Percentiles rank a stretch among this genome's conserved stretches.
These are phyloP conservation scores for Pythium rishiriense DNA, from an alignment of 352 stramenopile species.

Conservation along the genomic window DNA sequence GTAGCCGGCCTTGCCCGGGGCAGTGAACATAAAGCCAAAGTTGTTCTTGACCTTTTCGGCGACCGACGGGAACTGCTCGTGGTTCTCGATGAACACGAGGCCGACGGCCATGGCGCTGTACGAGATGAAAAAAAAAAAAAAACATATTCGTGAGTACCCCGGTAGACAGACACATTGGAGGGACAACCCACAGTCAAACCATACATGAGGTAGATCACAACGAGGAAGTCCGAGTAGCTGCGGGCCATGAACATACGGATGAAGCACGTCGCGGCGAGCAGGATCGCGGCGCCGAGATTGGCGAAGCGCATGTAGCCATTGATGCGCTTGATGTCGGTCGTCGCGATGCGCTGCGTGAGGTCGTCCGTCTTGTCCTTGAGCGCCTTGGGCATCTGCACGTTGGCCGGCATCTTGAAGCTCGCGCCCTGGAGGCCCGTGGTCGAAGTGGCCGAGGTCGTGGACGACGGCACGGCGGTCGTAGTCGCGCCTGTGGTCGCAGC, in stretches of 20 bases:
- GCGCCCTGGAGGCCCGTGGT: slow-evolving; percentile 31
- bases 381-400: slow-evolving; percentile 32
- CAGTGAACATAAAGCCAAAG: slow-evolving; percentile 90
- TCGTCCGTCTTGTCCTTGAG: slow-evolving; percentile 75
- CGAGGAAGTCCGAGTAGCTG: slow-evolving; percentile 84
- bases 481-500: slow-evolving; percentile 17
- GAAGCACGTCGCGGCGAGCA: slow-evolving; percentile 73
- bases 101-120: slow-evolving; percentile 56
- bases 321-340: slow-evolving; percentile 82
- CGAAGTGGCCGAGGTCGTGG: slow-evolving; percentile 34
- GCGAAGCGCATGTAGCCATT: slow-evolving; percentile 86
- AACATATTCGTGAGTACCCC: slow-evolving; percentile 1
- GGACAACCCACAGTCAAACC: not conserved
- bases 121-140: not conserved
- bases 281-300: slow-evolving; percentile 62
- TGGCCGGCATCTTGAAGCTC: slow-evolving; percentile 48
- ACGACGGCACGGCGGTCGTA: slow-evolving; percentile 15
- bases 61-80: slow-evolving; percentile 77
- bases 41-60: slow-evolving; percentile 83
- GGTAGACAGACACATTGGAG: not conserved
- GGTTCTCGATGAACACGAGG: slow-evolving; percentile 83
- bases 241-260: slow-evolving; percentile 74
- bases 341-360: slow-evolving; percentile 64
- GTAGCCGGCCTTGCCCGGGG: slow-evolving; percentile 78
- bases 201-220: slow-evolving; percentile 86